A percentile compares a stretch with the other conserved stretches of the same genome.
These are phyloP conservation scores for Corylus americana DNA, from an alignment of 306 rosid species.

Conservation along the genomic window DNA sequence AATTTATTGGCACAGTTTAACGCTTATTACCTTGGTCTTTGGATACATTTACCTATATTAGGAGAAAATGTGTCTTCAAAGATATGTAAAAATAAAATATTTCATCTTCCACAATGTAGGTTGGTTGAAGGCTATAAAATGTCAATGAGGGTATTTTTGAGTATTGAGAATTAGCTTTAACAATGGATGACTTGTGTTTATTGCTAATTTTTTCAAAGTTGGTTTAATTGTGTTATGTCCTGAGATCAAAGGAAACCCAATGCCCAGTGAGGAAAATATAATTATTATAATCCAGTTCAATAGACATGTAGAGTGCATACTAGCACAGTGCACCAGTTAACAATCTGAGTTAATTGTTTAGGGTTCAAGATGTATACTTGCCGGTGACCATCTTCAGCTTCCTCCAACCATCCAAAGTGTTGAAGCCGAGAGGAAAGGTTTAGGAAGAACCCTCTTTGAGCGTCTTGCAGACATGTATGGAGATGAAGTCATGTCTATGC, in stretches of 20 bases:
- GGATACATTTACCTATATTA: not conserved
- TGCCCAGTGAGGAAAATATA: not conserved
- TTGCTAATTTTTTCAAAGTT: not conserved
- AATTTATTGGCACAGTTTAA: not conserved
- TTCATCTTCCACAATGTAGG: not conserved
- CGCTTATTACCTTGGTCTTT: conserved; percentile 7
- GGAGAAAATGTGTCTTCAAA: not conserved
- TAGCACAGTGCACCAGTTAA: conserved; percentile 15
- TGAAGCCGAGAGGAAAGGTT: conserved; percentile 98
- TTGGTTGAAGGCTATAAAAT: not conserved
- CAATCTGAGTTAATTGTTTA: conserved; percentile 57
- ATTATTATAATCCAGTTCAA: conserved; percentile 24
- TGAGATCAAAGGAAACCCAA: not conserved
- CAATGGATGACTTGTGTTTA: not conserved
- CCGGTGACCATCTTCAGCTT: conserved; percentile 99
- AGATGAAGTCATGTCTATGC: conserved; percentile 82
- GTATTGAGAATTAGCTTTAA: not conserved
- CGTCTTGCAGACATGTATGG: conserved; percentile 85
- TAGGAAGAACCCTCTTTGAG: conserved; percentile 94
- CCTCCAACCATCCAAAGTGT: conserved; percentile 99
- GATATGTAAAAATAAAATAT: not conserved
- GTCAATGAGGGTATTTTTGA: not conserved
- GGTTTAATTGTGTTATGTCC: not conserved
- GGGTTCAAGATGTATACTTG: conserved; percentile 98
- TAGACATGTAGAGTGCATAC: conserved; percentile 9